A percentile compares a stretch with the other conserved stretches of the same genome.
Conservation (phyloP, 139 green algal genomes). For the Tetradesmus lagerheimii region DNA sequence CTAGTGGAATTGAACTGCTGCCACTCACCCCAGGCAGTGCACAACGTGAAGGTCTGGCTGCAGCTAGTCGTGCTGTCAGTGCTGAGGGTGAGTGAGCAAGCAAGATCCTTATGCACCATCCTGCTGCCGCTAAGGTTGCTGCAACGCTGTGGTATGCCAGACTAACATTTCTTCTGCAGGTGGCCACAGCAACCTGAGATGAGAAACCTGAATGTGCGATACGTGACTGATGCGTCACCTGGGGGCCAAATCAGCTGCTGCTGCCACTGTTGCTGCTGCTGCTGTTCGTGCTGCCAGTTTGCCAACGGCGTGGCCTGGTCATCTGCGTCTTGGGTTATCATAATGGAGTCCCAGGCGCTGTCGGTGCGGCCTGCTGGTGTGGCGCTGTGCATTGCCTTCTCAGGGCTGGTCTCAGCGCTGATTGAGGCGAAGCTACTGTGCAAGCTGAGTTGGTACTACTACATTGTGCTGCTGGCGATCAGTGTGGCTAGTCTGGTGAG, state of each 20-base stretch:
- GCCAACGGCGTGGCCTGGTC: slow-evolving; percentile 1
- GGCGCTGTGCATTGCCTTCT: background rate
- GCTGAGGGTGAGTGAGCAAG: background rate
- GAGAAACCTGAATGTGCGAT: too few species aligned
- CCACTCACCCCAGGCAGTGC: background rate
- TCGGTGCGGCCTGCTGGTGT: background rate
- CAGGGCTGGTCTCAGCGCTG: background rate
- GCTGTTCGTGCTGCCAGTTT: background rate
- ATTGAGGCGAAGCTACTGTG: slow-evolving; percentile 1
- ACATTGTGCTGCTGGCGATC: background rate
- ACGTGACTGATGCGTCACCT: too few species aligned
- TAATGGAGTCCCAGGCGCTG: slow-evolving; percentile 14
- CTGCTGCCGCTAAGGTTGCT: background rate
- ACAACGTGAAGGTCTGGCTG: background rate
- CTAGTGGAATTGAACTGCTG: background rate
- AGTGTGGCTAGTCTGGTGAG: background rate
- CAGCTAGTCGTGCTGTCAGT: background rate
- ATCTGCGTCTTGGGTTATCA: background rate
- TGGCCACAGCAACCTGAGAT: too few species aligned
- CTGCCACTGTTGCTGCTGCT: background rate
- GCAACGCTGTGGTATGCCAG: background rate
- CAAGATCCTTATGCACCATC: too few species aligned
- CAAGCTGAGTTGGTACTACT: background rate
- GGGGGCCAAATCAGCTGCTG: too few species aligned
- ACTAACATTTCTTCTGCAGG: too few species aligned